Base-by-base conservation (phyloP, 805 yeast species). In the Candida quercuum region DNA sequence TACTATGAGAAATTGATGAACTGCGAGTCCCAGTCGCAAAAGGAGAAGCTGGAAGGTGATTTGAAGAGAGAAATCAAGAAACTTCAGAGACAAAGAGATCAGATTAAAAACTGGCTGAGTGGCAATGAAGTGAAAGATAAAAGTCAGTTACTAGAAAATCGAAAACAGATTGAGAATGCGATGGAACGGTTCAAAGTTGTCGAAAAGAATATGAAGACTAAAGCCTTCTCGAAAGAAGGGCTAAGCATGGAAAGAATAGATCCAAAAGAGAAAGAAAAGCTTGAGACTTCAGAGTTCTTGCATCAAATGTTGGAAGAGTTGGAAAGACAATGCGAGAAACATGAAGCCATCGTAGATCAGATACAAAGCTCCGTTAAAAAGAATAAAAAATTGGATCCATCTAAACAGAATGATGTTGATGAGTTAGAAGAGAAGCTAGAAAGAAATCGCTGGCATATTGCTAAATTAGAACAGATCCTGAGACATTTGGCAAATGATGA, bases 171-270 rank as follows among this genome's bases (percentile, higher is more conserved):
- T 47, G 82, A 76, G 52, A 66, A 67, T 46, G 93, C 93, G 43
- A 91, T 91, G 99, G 99, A 91, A 61, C 76, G 88, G 51, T 93
- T 91, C 65, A 93, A 93, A 59, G 91, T 87, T 39, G 86, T 91
- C 49, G 99, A 91, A 62, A 86, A 88, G 63, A 78, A 82, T 46
- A 82, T 86, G 76, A 91, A 91, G 64, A 87, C 94, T 27, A 91
- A 91, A 61, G 96, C 95, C 36, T 91, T 86, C 58, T 80, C 93
- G 23, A 87, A 86, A 55, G 98, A 93, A 61, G 97, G 97, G 1
- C 69, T 91, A 45, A 86, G 84, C 35, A 76, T 78, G 56, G 78
- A 81, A 43, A 72, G 71, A 40, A 66, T 75, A 42, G 93, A 86
- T 56, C 93, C 95, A 10, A 81, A 78, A 45, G 91, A 86, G 56